These are phyloP conservation scores for Phytophthora sojae DNA, from an alignment of 352 stramenopile species.

Conservation along the genomic window DNA sequence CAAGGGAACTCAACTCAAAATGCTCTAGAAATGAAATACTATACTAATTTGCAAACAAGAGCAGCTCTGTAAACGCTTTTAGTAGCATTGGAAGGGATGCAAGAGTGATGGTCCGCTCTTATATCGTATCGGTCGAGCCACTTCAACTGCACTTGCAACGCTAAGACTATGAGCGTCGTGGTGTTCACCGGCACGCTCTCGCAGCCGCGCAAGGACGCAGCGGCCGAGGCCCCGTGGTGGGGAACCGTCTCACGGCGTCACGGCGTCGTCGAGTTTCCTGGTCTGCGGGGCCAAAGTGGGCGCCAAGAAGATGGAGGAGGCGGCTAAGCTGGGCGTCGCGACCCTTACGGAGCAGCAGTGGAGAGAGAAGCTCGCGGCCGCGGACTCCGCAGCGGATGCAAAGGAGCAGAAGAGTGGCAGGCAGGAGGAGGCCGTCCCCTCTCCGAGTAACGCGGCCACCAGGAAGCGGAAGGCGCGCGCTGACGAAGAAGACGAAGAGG, in stretches of 20 bases:
- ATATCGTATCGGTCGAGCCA: background rate
- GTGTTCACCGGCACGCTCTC: slow-evolving; percentile 66
- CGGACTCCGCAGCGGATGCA: background rate
- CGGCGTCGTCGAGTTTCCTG: slow-evolving; percentile 44
- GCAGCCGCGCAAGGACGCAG: slow-evolving; percentile 53
- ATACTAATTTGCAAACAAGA: too few species aligned
- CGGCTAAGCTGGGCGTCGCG: slow-evolving; percentile 43
- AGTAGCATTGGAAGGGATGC: too few species aligned
- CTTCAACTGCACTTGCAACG: slow-evolving; percentile 11
- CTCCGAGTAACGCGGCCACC: background rate
- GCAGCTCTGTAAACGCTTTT: too few species aligned
- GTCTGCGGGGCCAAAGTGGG: slow-evolving; percentile 62
- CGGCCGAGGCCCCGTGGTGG: slow-evolving; percentile 41
- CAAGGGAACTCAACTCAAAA: too few species aligned
- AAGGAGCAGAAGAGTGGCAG: background rate
- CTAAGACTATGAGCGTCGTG: slow-evolving; percentile 26
- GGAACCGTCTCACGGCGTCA: slow-evolving; percentile 42
- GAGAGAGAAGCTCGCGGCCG: slow-evolving; percentile 34
- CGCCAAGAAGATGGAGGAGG: slow-evolving; percentile 59
- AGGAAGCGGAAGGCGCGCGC: slow-evolving; percentile 26
- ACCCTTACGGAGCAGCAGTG: slow-evolving; percentile 55
- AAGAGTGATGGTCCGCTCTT: too few species aligned
- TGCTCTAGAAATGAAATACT: too few species aligned
- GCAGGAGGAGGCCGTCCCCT: background rate
- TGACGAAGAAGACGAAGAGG: background rate